Evolutionary conservation across 441 rosid genomes (phyloP), one percentile per base, ranked within the genome.

Genomic region (Aquilaria agallochum): DNA sequence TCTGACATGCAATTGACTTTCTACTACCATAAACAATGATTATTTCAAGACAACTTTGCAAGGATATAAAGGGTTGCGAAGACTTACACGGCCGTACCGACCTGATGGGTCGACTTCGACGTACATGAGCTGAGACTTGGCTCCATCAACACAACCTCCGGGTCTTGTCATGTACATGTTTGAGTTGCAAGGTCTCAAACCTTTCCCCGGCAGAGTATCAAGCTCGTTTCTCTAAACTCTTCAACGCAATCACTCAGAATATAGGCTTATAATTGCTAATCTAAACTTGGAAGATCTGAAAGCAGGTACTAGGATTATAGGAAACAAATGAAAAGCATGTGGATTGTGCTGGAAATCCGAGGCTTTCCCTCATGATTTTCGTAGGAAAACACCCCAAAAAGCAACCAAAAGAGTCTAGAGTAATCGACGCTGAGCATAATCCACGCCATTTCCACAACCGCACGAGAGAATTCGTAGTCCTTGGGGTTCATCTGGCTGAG

Each of bases 341-440:
- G 42, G 50, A 34, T 27, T 20, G 65, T 67, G 88, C 80, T 90
- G 82, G 82, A 82, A 70, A 94, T 88, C 84, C 85, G 82, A 64
- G 90, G 96, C 64, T 91, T 94, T 68, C 96, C 93, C 58, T 88
- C 95, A 42, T 89, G 95, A 67, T 89, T 85, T 72, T 91, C 96
- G 66, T 85, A 87, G 50, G 95, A 74, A 76, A 87, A 94, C 31
- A 94, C 83, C 40, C 93, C 83, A 58, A 83, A 90, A 48, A 90
- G 68, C 61, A 89, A 58, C 93, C 97, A 85, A 65, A 84, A 89
- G 36, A 87, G 88, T 76, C 86, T 83, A 1, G 88, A 87, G 72
- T 83, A 87, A 69, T 90, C 92, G 53, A 94, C 74, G 36, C 79
- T 58, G 2, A 94, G 89, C 81, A 90, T 76, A 66, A 93, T 76